Evolutionary conservation across 768 basidiomycete species (phyloP).

Genomic region (Lentinula sp.): DNA sequence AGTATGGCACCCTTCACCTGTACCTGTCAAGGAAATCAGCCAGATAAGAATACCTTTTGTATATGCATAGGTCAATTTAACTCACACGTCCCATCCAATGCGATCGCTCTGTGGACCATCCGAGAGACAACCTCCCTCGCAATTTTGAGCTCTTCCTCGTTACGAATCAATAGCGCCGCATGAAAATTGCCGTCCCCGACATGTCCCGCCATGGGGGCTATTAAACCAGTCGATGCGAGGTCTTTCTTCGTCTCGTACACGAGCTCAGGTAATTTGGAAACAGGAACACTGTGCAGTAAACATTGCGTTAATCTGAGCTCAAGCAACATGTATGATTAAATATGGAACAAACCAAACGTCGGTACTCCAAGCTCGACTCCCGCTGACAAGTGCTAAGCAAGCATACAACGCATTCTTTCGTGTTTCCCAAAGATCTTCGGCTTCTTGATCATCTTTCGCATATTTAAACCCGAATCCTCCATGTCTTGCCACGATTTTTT

Average conservation of each 20-base stretch:
- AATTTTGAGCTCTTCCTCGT: conserved; percentile 41
- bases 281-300: conserved; percentile 35
- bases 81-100: conserved; percentile 69
- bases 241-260: conserved; percentile 71
- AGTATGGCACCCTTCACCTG: not conserved
- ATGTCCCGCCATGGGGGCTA: conserved; percentile 64
- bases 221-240: conserved; percentile 45
- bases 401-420: conserved; percentile 80
- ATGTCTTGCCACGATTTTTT: conserved; percentile 59
- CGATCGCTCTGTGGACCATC: conserved; percentile 64
- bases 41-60: not conserved
- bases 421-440: conserved; percentile 74
- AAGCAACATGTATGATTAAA: not conserved
- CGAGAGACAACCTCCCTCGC: conserved; percentile 43
- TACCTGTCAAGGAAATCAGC: not conserved
- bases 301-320: not conserved
- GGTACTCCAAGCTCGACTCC: conserved; percentile 72
- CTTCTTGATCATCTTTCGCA: conserved; percentile 69
- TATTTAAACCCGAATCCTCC: conserved; percentile 66
- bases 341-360: conserved; percentile 68
- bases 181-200: conserved; percentile 63
- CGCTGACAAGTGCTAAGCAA: conserved; percentile 58
- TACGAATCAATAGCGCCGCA: conserved; percentile 50
- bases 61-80: not conserved
- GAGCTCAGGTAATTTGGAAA: conserved; percentile 58